phyloP scores from a whole-genome alignment of 73 alveolate species.

The Uronychia binucleata region DNA sequence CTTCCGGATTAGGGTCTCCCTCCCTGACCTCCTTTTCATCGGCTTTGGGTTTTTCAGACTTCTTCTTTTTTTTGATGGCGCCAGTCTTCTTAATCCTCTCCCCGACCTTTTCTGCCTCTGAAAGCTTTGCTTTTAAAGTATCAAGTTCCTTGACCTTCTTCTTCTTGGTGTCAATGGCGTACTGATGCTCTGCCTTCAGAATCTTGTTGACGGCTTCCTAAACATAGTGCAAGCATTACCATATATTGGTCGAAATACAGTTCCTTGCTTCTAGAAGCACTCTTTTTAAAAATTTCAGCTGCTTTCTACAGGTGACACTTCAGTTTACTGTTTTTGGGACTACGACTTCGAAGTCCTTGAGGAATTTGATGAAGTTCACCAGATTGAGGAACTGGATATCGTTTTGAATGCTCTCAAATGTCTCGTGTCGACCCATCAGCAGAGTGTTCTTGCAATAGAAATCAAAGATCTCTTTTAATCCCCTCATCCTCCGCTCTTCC shows the following conservation, averaged over 20 bases:
- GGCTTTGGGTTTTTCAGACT: not conserved
- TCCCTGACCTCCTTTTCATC: not conserved
- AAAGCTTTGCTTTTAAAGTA: not conserved
- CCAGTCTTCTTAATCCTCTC: not conserved
- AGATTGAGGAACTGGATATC: slow-evolving; percentile 3
- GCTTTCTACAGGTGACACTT: not conserved
- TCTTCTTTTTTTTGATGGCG: not conserved
- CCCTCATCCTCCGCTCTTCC: not conserved
- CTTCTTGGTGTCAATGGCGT: not conserved
- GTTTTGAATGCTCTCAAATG: slow-evolving; percentile 37
- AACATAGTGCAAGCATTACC: not conserved
- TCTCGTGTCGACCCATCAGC: slow-evolving; percentile 5
- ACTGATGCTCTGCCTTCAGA: not conserved
- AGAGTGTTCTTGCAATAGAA: slow-evolving; percentile 18
- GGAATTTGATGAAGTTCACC: not conserved
- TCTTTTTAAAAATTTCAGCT: not conserved
- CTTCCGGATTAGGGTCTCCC: not conserved
- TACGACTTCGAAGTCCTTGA: not conserved
- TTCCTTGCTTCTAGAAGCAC: not conserved
- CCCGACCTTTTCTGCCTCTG: not conserved
- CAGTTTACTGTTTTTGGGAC: not conserved
- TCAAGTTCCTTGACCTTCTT: not conserved
- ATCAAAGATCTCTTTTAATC: slow-evolving; percentile 29
- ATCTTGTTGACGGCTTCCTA: not conserved
- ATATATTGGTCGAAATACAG: not conserved